Conservation (phyloP, 805 yeast species). For the Candida maris region DNA sequence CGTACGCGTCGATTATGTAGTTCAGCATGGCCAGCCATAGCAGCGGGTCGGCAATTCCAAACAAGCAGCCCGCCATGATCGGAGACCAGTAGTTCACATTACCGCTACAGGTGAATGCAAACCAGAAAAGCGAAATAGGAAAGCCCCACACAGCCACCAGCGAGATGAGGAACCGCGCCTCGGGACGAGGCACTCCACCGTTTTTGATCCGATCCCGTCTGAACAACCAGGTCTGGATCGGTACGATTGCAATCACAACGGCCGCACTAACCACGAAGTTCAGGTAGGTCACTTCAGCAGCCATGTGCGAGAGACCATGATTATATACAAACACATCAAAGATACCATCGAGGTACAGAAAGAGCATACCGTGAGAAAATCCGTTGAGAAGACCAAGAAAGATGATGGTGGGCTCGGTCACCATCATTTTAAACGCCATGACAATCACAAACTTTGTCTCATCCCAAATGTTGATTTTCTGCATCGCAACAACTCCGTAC, state of each 20-base stretch:
- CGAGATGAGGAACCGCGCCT: slow-evolving; percentile 32
- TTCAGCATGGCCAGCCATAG: slow-evolving; percentile 35
- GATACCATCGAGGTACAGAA: slow-evolving; percentile 35
- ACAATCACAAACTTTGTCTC: slow-evolving; percentile 28
- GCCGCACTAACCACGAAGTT: slow-evolving; percentile 35
- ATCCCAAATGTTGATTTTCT: slow-evolving; percentile 22
- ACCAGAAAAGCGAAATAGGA: slow-evolving; percentile 35
- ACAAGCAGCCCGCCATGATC: slow-evolving; percentile 31
- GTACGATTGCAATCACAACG: slow-evolving; percentile 27
- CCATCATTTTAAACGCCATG: slow-evolving; percentile 33
- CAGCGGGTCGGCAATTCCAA: slow-evolving; percentile 33
- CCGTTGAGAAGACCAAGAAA: slow-evolving; percentile 35
- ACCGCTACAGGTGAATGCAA: slow-evolving; percentile 34
- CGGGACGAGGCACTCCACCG: slow-evolving; percentile 34
- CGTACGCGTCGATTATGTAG: slow-evolving; percentile 33
- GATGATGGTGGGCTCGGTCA: slow-evolving; percentile 34
- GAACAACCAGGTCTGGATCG: slow-evolving; percentile 32
- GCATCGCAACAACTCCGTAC: slow-evolving; percentile 21
- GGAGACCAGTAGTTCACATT: slow-evolving; percentile 33
- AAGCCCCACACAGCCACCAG: slow-evolving; percentile 35
- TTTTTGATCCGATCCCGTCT: slow-evolving; percentile 28
- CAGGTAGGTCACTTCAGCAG: slow-evolving; percentile 32
- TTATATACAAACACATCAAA: slow-evolving; percentile 33
- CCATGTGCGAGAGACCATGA: slow-evolving; percentile 30
- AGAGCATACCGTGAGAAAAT: slow-evolving; percentile 34